These are phyloP conservation scores for Starmerella apicola DNA, from an alignment of 805 yeast species.

Conservation along the genomic window DNA sequence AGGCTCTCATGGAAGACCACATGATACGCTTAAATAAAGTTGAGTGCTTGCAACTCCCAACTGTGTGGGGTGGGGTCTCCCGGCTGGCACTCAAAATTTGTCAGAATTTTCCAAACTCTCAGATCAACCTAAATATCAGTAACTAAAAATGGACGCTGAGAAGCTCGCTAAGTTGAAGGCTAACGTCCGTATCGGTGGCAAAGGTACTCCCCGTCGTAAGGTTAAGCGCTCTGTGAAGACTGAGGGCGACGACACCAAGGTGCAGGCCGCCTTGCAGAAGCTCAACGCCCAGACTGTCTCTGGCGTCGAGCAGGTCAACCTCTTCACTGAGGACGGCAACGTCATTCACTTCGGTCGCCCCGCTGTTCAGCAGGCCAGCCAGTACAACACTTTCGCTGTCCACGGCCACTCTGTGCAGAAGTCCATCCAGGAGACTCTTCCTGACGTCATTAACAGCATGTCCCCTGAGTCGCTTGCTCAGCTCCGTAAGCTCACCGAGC, in stretches of 20 bases:
- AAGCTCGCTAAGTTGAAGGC: conserved; percentile 71
- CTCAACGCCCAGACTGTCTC: conserved; percentile 79
- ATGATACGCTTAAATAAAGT: too few relatives aligned
- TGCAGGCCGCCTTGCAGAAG: conserved; percentile 79
- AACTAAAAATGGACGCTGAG: conserved; percentile 56
- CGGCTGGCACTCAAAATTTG: conserved; percentile 12
- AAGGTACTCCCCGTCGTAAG: conserved; percentile 72
- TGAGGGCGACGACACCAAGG: conserved; percentile 71
- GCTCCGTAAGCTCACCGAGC: conserved; percentile 80
- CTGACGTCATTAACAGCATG: conserved; percentile 87
- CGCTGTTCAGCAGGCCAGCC: conserved; percentile 86
- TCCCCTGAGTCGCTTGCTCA: conserved; percentile 90
- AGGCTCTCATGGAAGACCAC: too few relatives aligned
- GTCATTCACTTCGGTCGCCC: conserved; percentile 94
- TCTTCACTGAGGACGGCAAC: conserved; percentile 92
- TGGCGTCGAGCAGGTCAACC: conserved; percentile 92
- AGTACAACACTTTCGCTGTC: conserved; percentile 84
- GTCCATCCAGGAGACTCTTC: conserved; percentile 81
- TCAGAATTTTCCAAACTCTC: conserved; percentile 11
- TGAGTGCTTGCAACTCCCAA: too few relatives aligned
- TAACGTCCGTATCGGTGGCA: conserved; percentile 54
- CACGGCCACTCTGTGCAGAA: conserved; percentile 92
- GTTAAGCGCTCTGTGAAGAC: conserved; percentile 54
- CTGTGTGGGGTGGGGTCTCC: too few relatives aligned
- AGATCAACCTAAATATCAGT: neutral